Base-by-base conservation (phyloP, 75 land plant species). In the Sequoia sempervirens region DNA sequence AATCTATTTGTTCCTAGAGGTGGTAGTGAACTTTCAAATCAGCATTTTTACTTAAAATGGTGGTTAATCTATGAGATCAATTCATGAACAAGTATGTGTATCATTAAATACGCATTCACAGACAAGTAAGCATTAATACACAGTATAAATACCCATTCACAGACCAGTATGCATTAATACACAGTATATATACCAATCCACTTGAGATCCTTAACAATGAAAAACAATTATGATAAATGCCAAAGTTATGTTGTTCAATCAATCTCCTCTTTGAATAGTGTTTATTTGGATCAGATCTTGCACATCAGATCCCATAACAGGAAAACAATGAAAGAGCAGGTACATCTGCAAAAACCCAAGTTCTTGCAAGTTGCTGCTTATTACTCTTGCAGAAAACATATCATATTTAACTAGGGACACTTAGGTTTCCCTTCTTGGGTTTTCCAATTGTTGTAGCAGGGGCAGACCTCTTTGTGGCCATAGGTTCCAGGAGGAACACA, bases 381-480 rank as follows among this genome's bases (percentile, higher is more conserved):
- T 70, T 32, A 11, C 12, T 12, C 2, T 12, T 32, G 73, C 32
- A 70, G 73, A 70, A 70, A 70, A 70, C 36, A 70, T 70, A 32
- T 70, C 3, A 32, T 70, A 12, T 30, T 70, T 45, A 28, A 70
- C 79, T 66, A 87, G 10, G 88, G 86, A 82, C 88, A 87, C 37
- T 87, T 87, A 28, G 86, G 88, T 1, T 86, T 82, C 12, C 88
- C 88, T 81, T 72, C 34, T 37, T 82, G 56, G 72, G 84, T 87
- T 75, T 84, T 87, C 88, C 84, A 84, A 78, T 84, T 72, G 83
- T 85, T 87, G 83, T 87, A 87, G 83, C 88, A 87, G 38, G 88
- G 88, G 64, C 88, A 87, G 41, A 87, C 87, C 80, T 87, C 75
- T 45, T 84, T 87, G 86, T 87, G 80, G 32, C 86, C 88, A 36